Evolutionary conservation across 2,329 filamentous ascomycete species (phyloP).

Genomic region (Myriangium duriaei): DNA sequence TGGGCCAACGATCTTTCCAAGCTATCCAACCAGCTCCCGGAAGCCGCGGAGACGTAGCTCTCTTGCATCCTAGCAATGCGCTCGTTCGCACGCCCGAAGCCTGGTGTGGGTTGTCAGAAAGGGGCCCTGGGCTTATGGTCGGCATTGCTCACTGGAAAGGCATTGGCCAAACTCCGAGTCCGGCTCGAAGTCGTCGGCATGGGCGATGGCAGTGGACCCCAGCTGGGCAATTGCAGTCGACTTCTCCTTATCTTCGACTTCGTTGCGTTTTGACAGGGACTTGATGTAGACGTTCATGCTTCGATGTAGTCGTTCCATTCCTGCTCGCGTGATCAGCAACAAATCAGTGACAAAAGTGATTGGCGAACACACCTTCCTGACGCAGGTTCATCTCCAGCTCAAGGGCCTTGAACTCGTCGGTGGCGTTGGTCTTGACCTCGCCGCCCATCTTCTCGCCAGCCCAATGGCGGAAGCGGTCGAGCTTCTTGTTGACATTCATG

Average conservation of each 20-base stretch:
- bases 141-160: slow-evolving; percentile 41
- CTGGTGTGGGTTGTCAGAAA: slow-evolving; percentile 27
- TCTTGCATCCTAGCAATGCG: slow-evolving; percentile 77
- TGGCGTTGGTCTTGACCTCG: slow-evolving; percentile 73
- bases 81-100: slow-evolving; percentile 76
- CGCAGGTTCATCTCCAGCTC: slow-evolving; percentile 84
- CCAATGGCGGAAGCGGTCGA: slow-evolving; percentile 96
- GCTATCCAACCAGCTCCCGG: slow-evolving; percentile 78
- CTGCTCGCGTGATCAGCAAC: slow-evolving; percentile 32
- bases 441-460: slow-evolving; percentile 91
- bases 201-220: slow-evolving; percentile 71
- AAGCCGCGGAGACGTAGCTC: slow-evolving; percentile 64
- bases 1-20: slow-evolving; percentile 78
- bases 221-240: slow-evolving; percentile 65
- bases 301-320: slow-evolving; percentile 79
- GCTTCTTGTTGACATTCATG: slow-evolving; percentile 64
- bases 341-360: slow-evolving; percentile 1
- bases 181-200: slow-evolving; percentile 84
- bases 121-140: neutral
- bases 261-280: slow-evolving; percentile 70
- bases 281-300: slow-evolving; percentile 81
- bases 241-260: slow-evolving; percentile 82
- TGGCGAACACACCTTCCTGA: slow-evolving; percentile 55
- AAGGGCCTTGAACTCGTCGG: slow-evolving; percentile 81
- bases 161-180: slow-evolving; percentile 88